phyloP scores from a whole-genome alignment of 495 filamentous ascomycete species.

The Neurospora hispaniola region DNA sequence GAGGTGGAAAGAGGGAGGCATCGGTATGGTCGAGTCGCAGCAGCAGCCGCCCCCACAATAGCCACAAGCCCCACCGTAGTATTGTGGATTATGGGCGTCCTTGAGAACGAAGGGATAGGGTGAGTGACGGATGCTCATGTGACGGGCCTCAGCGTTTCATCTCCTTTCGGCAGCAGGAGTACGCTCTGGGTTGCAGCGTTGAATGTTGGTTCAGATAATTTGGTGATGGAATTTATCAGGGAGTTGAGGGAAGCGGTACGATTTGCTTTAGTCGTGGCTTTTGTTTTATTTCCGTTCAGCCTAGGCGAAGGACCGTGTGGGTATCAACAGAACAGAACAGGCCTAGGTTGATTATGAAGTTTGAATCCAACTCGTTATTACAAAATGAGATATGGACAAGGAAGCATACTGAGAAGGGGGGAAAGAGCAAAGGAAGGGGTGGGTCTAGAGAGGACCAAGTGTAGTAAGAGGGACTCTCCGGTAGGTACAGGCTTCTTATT shows the following conservation, averaged over 20 bases:
- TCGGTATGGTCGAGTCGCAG: neutral
- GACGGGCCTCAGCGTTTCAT: neutral
- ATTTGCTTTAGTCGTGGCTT: neutral
- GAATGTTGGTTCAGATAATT: neutral
- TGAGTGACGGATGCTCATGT: neutral
- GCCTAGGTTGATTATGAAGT: neutral
- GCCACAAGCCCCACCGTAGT: neutral
- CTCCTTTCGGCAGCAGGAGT: neutral
- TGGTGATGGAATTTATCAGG: neutral
- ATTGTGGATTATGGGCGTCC: neutral
- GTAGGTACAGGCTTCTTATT: neutral
- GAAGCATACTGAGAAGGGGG: neutral
- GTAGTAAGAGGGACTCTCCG: neutral
- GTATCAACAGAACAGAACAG: neutral
- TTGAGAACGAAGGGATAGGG: neutral
- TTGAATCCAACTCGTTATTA: neutral
- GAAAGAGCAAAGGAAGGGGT: neutral
- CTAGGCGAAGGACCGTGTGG: neutral
- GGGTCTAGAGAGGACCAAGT: neutral
- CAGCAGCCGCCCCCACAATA: neutral
- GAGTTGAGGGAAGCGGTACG: neutral
- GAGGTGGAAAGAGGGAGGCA: slow-evolving; percentile 35
- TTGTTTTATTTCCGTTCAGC: slow-evolving; percentile 1
- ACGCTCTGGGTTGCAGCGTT: neutral
- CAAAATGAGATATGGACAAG: neutral